Evolutionary conservation across 164 flowering plant species (phyloP).

Genomic region (Magnolia officinalis): DNA sequence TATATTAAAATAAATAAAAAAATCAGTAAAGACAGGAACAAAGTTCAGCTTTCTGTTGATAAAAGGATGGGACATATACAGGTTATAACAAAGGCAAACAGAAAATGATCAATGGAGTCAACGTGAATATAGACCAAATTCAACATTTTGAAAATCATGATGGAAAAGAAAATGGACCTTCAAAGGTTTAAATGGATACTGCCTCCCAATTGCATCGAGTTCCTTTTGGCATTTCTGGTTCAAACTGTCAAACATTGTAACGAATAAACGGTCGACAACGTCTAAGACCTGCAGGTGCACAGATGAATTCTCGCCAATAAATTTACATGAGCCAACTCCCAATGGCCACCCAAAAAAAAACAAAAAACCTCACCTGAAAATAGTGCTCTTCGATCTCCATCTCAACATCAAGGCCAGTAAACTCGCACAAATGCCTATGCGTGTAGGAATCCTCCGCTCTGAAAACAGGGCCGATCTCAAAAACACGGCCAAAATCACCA

Average conservation of each 20-base stretch:
- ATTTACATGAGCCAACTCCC: not conserved
- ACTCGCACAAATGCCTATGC: slow-evolving; percentile 94
- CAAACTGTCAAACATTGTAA: slow-evolving; percentile 70
- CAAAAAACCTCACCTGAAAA: slow-evolving; percentile 53
- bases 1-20: not conserved
- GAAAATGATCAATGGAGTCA: no score
- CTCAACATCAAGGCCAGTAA: slow-evolving; percentile 93
- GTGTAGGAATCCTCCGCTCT: slow-evolving; percentile 95
- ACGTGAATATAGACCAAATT: not conserved
- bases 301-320: slow-evolving; percentile 6
- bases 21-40: not conserved
- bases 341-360: not conserved
- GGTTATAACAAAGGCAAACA: not conserved
- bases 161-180: slow-evolving; percentile 41
- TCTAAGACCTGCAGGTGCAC: slow-evolving; percentile 67
- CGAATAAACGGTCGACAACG: slow-evolving; percentile 75
- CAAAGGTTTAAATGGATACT: slow-evolving; percentile 81
- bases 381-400: slow-evolving; percentile 92
- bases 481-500: slow-evolving; percentile 89
- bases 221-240: slow-evolving; percentile 63
- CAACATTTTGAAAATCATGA: not conserved
- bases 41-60: not conserved
- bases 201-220: slow-evolving; percentile 68
- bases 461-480: slow-evolving; percentile 87
- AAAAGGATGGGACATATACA: not conserved